Percentiles rank a stretch among this genome's conserved stretches.
Evolutionary conservation across 179 eudicot species (phyloP).

Genomic region (Actinidia polygama): DNA sequence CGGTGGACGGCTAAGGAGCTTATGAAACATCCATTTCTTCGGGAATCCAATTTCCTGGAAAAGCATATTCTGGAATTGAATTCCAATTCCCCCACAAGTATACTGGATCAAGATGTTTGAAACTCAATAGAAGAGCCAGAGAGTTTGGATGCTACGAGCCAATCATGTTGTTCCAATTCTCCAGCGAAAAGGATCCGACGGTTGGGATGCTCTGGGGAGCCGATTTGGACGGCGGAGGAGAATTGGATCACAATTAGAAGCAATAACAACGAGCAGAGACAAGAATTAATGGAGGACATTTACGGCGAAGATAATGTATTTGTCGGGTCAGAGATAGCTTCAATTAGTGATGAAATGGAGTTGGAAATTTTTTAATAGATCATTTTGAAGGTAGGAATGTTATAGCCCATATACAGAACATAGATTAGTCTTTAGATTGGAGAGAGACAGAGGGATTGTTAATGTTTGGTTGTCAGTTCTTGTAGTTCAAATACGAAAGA

Average conservation of each 20-base stretch:
- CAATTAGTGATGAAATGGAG: not conserved
- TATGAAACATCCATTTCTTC: conserved; percentile 62
- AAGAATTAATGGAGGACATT: not conserved
- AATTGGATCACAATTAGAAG: conserved; percentile 37
- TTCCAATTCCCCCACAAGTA: conserved; percentile 54
- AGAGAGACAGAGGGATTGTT: too few species aligned
- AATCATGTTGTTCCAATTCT: not conserved
- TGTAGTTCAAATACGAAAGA: too few species aligned
- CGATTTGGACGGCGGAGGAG: conserved; percentile 34
- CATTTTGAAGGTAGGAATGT: not conserved
- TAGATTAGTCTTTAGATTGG: not conserved
- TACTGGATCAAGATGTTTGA: conserved; percentile 45
- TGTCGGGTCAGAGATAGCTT: not conserved
- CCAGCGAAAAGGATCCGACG: conserved; percentile 20
- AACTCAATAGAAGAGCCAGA: conserved; percentile 27
- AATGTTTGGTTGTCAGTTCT: too few species aligned
- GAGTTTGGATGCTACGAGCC: not conserved
- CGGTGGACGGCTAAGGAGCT: conserved; percentile 68
- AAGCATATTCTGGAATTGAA: conserved; percentile 8
- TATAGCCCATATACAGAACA: not conserved
- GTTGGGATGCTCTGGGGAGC: conserved; percentile 19
- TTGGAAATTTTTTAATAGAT: not conserved
- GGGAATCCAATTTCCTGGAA: conserved; percentile 1
- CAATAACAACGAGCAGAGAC: not conserved
- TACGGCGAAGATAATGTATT: not conserved